Percentiles rank a stretch among this genome's conserved stretches.
These are phyloP conservation scores for Ceratobasidium sp. DNA, from an alignment of 1,284 basidiomycete genomes.

Conservation along the genomic window DNA sequence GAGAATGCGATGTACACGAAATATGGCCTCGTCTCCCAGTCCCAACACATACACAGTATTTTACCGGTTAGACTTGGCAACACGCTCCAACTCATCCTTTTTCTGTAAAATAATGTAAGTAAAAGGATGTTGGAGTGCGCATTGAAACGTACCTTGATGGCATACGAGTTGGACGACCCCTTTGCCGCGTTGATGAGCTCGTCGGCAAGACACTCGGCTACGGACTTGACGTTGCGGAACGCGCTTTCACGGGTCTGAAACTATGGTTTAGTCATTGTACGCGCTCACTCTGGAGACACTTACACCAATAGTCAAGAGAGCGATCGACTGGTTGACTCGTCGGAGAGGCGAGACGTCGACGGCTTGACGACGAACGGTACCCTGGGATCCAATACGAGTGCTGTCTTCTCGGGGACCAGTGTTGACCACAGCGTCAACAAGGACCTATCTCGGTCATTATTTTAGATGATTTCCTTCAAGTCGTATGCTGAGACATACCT, in stretches of 20 bases:
- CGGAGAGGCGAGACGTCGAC: constrained; percentile 99
- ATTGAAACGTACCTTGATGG: constrained; percentile 84
- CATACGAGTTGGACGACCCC: constrained; percentile 99
- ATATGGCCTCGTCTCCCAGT: constrained; percentile 29
- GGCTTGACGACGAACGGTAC: constrained; percentile 99
- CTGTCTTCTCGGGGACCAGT: constrained; percentile 99
- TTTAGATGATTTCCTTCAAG: neutral
- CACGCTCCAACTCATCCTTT: constrained; percentile 98
- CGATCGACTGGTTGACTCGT: constrained; percentile 97
- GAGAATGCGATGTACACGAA: constrained; percentile 44
- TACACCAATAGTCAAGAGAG: constrained; percentile 96
- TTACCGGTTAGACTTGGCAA: constrained; percentile 99
- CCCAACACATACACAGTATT: constrained; percentile 49
- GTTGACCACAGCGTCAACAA: constrained; percentile 99
- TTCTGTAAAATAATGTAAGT: constrained; percentile 65
- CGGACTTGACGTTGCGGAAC: constrained; percentile 99
- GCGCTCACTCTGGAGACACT: constrained; percentile 56
- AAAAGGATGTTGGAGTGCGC: neutral
- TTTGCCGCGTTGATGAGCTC: constrained; percentile 99
- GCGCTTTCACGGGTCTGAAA: constrained; percentile 96
- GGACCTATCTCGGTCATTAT: constrained; percentile 66
- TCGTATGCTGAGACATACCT: constrained; percentile 68
- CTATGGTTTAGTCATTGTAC: constrained; percentile 39
- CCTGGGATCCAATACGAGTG: constrained; percentile 99
- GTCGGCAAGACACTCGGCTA: constrained; percentile 98